Evolutionary conservation across 164 flowering plant species (phyloP), one percentile per base, ranked within the genome.

Genomic region (Cinnamomum chago): DNA sequence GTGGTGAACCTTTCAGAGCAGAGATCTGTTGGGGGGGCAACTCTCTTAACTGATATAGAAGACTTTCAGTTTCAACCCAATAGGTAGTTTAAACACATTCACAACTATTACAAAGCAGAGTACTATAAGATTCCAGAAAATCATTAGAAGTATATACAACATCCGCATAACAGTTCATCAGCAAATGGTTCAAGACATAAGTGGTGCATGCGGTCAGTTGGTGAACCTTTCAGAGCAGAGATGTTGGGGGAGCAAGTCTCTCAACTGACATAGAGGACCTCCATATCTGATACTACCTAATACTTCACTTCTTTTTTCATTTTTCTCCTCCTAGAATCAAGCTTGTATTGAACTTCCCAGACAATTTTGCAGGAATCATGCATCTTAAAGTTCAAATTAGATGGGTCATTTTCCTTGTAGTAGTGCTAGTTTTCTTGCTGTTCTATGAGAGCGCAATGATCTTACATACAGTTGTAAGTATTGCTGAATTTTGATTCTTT

Each of bases 121-220:
- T 68, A 90, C 93, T 60, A 47, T 71, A 52, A 81, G 62, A n/a
- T 96, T 92, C 71, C 97, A 96, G 89, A 85, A 83, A 81, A 86
- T 90, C 71, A 88, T 93, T 13, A 82, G 98, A 77, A 92, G 88
- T 30, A 76, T 78, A 1, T 89, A 90, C 76, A 86, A 87, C 75
- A 92, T 96, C 71, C 83, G 99, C 66, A 95, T 98, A 50, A 96
- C 94, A 15, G 76, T 93, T 73, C 91, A 97, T 14, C 90, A 87
- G 81, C 80, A 93, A 80, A 96, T 93, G 99, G 98, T 97, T 72
- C 97, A 91, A 83, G 99, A 96, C 79, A 93, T 96, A 75, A 92
- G 90, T 72, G 97, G 98, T 17, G 99, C 98, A 14, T 96, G 98
- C 62, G 99, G 99, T 76, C 99, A 96, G 84, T 83, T 96, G 73